Evolutionary conservation across 2,329 filamentous ascomycete genomes (phyloP).

Genomic region (Cercospora sp.): DNA sequence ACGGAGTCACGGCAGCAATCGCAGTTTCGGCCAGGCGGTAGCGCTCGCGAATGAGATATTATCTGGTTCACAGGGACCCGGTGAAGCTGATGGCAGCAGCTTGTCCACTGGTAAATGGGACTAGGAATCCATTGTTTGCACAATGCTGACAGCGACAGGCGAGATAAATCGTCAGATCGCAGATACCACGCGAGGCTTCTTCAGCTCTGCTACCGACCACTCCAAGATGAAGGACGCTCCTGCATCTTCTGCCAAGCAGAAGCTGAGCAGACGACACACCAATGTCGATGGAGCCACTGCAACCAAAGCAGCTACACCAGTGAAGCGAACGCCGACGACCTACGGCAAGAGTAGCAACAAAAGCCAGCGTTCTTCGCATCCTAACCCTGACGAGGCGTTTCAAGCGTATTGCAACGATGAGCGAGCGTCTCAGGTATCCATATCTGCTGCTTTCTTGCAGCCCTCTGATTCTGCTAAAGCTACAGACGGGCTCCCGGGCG

Average conservation of each 20-base stretch:
- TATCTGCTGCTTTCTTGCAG: conserved; percentile 27
- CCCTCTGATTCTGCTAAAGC: conserved; percentile 24
- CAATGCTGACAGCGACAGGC: conserved; percentile 21
- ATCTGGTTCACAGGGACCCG: conserved; percentile 13
- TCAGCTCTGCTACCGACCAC: conserved; percentile 20
- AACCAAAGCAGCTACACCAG: conserved; percentile 16
- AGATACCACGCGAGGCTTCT: conserved; percentile 31
- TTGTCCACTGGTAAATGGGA: conserved; percentile 21
- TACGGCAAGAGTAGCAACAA: conserved; percentile 22
- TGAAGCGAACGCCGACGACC: conserved; percentile 31
- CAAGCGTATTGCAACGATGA: conserved; percentile 23
- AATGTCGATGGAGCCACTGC: conserved; percentile 7
- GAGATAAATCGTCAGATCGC: conserved; percentile 30
- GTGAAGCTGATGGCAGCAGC: conserved; percentile 17
- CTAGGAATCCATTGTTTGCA: background rate
- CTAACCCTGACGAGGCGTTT: conserved; percentile 13
- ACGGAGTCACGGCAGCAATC: conserved; percentile 15
- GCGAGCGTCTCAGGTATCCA: conserved; percentile 18
- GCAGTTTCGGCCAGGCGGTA: conserved; percentile 2
- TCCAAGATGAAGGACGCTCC: conserved; percentile 16
- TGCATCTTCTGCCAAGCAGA: conserved; percentile 24
- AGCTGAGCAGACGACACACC: conserved; percentile 28
- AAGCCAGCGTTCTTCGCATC: conserved; percentile 4
- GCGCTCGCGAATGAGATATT: conserved; percentile 12
- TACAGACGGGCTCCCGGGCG: conserved; percentile 35